These are phyloP conservation scores for Stagonosporopsis chrysanthemi DNA, from an alignment of 2,329 filamentous ascomycete species.

Conservation along the genomic window DNA sequence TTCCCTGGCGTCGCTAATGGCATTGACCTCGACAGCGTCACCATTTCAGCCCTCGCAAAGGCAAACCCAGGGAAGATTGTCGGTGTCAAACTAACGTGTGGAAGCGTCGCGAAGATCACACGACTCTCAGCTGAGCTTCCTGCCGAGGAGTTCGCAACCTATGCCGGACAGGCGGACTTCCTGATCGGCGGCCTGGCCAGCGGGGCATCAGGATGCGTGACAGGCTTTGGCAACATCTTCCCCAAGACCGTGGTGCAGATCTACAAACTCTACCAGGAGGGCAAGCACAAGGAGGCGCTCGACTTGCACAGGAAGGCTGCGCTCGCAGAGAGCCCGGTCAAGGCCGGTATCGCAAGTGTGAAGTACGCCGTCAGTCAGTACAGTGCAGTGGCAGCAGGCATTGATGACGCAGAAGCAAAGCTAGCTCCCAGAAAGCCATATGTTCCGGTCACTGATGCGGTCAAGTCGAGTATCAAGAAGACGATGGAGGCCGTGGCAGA, in stretches of 20 bases:
- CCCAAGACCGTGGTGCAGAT: conserved; percentile 64
- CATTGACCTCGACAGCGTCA: conserved; percentile 72
- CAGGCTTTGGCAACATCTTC: conserved; percentile 65
- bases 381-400: conserved; percentile 65
- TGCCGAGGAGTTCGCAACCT: conserved; percentile 68
- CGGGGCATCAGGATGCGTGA: conserved; percentile 64
- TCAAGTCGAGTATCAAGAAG: conserved; percentile 33
- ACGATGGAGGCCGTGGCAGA: conserved; percentile 35
- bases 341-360: conserved; percentile 71
- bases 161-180: conserved; percentile 77
- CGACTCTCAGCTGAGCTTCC: conserved; percentile 63
- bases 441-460: conserved; percentile 34
- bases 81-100: conserved; percentile 75
- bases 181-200: conserved; percentile 63
- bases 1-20: conserved; percentile 73
- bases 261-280: conserved; percentile 67
- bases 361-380: conserved; percentile 72
- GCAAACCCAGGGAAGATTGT: conserved; percentile 68
- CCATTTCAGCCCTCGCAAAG: conserved; percentile 64
- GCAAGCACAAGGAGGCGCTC: conserved; percentile 65
- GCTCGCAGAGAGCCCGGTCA: conserved; percentile 70
- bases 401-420: conserved; percentile 47
- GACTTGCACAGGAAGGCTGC: conserved; percentile 68
- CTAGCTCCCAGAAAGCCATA: conserved; percentile 41
- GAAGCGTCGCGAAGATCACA: conserved; percentile 76